Percentiles rank a stretch among this genome's conserved stretches.
These are phyloP conservation scores for Pelagophyceae sp. DNA, from an alignment of 352 stramenopile genomes.

Conservation along the genomic window DNA sequence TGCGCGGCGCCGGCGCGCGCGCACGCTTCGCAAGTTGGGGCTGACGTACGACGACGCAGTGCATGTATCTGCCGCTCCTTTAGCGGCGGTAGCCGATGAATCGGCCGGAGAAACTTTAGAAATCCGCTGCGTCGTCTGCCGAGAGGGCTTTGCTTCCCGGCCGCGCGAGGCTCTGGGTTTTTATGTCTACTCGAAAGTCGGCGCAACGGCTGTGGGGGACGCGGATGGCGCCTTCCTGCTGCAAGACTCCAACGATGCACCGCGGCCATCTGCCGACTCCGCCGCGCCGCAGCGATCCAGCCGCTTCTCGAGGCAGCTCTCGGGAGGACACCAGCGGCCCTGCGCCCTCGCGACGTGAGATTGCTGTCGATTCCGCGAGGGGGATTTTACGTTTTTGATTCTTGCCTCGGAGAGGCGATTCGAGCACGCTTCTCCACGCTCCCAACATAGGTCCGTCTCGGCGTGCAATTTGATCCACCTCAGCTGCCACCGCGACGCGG, in stretches of 20 bases:
- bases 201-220: not conserved
- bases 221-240: not conserved
- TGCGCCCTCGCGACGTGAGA: too few species aligned
- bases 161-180: not conserved
- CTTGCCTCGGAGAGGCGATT: too few species aligned
- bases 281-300: too few species aligned
- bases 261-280: not conserved
- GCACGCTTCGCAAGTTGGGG: not conserved
- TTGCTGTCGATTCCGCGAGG: too few species aligned
- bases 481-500: slow-evolving; percentile 5
- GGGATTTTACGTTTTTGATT: too few species aligned
- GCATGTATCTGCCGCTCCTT: not conserved
- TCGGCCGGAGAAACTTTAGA: not conserved
- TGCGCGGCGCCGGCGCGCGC: too few species aligned
- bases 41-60: not conserved
- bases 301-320: too few species aligned
- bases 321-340: too few species aligned
- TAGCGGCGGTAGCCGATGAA: not conserved
- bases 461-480: not conserved
- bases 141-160: not conserved
- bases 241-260: not conserved
- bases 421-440: too few species aligned
- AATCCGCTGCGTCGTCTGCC: slow-evolving; percentile 6
- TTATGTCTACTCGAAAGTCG: slow-evolving; percentile 14
- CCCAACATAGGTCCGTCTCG: not conserved